Evolutionary conservation across 805 yeast genomes (phyloP), one percentile per base, ranked within the genome.

Genomic region (Debaryomyces castellii): DNA sequence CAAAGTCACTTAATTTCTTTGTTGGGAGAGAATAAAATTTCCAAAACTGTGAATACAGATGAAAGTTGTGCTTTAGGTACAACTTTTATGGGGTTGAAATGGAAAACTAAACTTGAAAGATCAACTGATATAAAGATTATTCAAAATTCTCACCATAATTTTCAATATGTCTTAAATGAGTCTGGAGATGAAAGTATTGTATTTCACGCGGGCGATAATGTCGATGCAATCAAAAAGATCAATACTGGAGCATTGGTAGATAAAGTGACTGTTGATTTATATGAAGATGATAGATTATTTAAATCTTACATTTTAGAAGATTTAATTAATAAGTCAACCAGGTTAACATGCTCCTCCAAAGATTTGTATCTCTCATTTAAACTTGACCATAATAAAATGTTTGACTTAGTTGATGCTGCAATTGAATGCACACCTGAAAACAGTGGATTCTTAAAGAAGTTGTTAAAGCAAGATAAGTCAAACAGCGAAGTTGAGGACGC

Each of bases 31-130:
- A 84, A 80, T 2, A 69, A 60, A 49, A 73, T 91, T 33, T 76
- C 96, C 18, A 89, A 85, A 63, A 88, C 85, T 42, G 95, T 94
- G 38, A 94, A 94, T 64, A 94, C 99, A 0, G 99, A 94, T 66
- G 99, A 94, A 69, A 83, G 97, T 38, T 89, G 89, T 43, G 96
- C 89, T 11, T 75, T 88, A 55, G 99, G 99, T 41, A 81, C 95
- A 2, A 82, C 96, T n/a, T 70, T 87, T 32, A 78, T 90, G 52
- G 98, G 94, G 17, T 85, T 89, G 34, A 63, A 62, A 43, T 74
- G 81, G 40, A 70, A 89, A 32, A 81, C 89, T n/a, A 77, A 81
- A 33, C 77, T 82, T 55, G 85, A 82, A 63, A 80, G 83, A 53
- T 75, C 87, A 5, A 51, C 80, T 54, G 81, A 80, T 36, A 75